Conservation (phyloP, 306 rosid genomes). For the Pyrus pyrifolia region DNA sequence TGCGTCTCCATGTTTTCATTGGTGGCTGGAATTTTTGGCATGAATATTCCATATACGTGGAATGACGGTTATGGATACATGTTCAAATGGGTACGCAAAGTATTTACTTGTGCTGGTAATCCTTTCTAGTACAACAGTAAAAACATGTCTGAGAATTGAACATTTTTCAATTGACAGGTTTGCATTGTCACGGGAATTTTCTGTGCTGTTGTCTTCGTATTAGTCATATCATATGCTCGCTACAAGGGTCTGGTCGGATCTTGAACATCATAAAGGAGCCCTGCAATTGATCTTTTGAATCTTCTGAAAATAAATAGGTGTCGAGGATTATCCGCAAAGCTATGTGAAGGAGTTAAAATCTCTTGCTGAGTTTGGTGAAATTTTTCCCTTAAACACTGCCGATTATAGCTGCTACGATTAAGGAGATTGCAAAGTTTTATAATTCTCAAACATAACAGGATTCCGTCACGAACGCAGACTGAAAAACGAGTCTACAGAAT, state of each 20-base stretch:
- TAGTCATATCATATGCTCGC: slow-evolving; percentile 46
- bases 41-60: slow-evolving; percentile 70
- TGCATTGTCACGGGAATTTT: slow-evolving; percentile 25
- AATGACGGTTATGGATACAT: slow-evolving; percentile 28
- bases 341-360: background rate
- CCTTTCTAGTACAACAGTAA: background rate
- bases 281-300: background rate
- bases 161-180: slow-evolving; percentile 41
- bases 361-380: background rate
- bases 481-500: background rate
- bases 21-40: slow-evolving; percentile 59
- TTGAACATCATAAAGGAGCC: slow-evolving; percentile 12
- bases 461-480: background rate
- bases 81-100: slow-evolving; percentile 71
- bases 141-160: background rate
- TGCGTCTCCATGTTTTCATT: slow-evolving; percentile 46
- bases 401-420: background rate
- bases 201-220: slow-evolving; percentile 23
- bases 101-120: background rate
- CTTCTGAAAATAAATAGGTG: background rate
- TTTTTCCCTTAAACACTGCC: background rate
- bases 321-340: background rate
- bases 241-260: slow-evolving; percentile 61
- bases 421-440: background rate
- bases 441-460: slow-evolving; percentile 5